These are phyloP conservation scores for Parathielavia hyrcaniae DNA, from an alignment of 495 filamentous ascomycete genomes.

Conservation along the genomic window DNA sequence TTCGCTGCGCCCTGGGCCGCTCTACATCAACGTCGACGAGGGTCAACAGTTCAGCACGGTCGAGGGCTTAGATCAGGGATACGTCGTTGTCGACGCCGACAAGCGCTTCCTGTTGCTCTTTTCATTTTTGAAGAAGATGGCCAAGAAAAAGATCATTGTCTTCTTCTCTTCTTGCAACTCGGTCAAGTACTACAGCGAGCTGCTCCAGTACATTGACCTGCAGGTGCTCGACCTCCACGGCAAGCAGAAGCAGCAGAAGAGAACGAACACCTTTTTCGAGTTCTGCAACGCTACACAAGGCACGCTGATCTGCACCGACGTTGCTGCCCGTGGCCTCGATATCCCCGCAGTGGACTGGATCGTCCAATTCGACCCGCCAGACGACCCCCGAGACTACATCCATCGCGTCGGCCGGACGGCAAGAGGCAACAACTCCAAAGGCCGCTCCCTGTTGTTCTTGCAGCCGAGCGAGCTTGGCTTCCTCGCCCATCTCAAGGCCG, in stretches of 20 bases:
- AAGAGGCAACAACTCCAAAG: conserved; percentile 75
- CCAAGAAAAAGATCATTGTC: conserved; percentile 93
- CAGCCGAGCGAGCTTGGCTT: conserved; percentile 91
- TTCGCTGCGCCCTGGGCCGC: conserved; percentile 80
- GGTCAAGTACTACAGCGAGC: conserved; percentile 90
- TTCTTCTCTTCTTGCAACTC: conserved; percentile 92
- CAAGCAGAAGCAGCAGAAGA: conserved; percentile 95
- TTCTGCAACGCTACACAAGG: conserved; percentile 92
- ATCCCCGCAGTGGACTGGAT: conserved; percentile 95
- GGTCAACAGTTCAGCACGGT: conserved; percentile 57
- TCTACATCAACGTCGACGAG: conserved; percentile 90
- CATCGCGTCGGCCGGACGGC: conserved; percentile 96
- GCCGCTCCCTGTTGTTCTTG: conserved; percentile 80
- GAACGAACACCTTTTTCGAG: conserved; percentile 96
- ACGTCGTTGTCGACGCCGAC: conserved; percentile 86
- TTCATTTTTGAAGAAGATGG: conserved; percentile 86
- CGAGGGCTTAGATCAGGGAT: conserved; percentile 89
- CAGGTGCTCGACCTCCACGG: conserved; percentile 84
- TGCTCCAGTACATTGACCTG: conserved; percentile 93
- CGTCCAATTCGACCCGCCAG: conserved; percentile 88
- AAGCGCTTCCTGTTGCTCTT: conserved; percentile 92
- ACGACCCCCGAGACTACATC: conserved; percentile 89
- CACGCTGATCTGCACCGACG: conserved; percentile 91
- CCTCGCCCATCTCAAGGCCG: conserved; percentile 83
- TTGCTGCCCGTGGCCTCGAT: conserved; percentile 89